Conservation (phyloP, 1,284 basidiomycete species). For the Apiotrichum laibachii region DNA sequence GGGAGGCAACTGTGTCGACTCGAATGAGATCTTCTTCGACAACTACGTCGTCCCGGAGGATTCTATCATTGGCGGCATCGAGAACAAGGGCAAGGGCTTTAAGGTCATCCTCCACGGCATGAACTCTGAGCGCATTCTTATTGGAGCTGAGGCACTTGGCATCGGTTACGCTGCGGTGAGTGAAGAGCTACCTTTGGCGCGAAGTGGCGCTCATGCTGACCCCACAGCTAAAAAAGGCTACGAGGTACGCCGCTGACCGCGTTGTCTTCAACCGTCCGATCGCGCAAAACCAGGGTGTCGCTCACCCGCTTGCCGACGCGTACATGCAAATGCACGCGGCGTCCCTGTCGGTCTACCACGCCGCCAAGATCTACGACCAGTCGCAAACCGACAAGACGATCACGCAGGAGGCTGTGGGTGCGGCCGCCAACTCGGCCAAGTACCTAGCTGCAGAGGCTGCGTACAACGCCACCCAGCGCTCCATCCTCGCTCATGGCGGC, state of each 20-base stretch:
- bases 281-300: constrained; percentile 22
- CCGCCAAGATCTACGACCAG: constrained; percentile 20
- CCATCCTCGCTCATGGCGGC: constrained; percentile 21
- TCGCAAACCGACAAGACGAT: constrained; percentile 13
- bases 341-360: constrained; percentile 18
- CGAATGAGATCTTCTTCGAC: constrained; percentile 23
- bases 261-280: constrained; percentile 23
- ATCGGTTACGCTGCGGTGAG: constrained; percentile 23
- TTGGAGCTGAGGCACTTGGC: constrained; percentile 53
- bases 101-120: constrained; percentile 43
- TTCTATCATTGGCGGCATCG: constrained; percentile 16
- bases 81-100: constrained; percentile 48
- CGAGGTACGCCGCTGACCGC: constrained; percentile 18
- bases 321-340: constrained; percentile 24
- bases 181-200: no score
- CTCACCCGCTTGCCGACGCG: constrained; percentile 26
- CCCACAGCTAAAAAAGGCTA: constrained; percentile 10
- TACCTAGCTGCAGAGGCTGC: constrained; percentile 21
- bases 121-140: constrained; percentile 52
- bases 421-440: constrained; percentile 20
- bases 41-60: constrained; percentile 18
- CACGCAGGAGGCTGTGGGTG: constrained; percentile 14
- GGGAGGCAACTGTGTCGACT: constrained; percentile 21
- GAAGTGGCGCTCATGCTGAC: background rate
- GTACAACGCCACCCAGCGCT: constrained; percentile 18